A percentile compares a stretch with the other conserved stretches of the same genome.
Conservation (phyloP, 192 early-diverging fungal species). For the Coemansia sp. region DNA sequence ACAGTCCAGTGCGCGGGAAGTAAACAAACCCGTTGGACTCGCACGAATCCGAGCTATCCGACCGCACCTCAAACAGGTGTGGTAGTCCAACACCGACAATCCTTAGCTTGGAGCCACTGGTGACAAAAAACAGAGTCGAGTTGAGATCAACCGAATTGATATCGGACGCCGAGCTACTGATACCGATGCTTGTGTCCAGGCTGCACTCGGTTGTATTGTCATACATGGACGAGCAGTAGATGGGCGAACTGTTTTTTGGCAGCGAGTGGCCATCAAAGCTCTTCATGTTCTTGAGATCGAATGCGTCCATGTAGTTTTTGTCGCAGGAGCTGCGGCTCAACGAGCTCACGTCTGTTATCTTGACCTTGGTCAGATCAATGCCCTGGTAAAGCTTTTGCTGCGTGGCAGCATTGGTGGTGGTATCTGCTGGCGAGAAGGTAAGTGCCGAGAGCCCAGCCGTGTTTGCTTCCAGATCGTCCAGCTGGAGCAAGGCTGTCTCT, state of each 20-base stretch:
- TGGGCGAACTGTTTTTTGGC: constrained; percentile 36
- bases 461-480: constrained; percentile 38
- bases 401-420: constrained; percentile 36
- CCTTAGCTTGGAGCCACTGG: constrained; percentile 30
- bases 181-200: constrained; percentile 34
- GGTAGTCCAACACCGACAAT: constrained; percentile 41
- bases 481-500: constrained; percentile 23
- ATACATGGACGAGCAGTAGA: constrained; percentile 51
- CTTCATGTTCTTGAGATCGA: constrained; percentile 42
- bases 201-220: constrained; percentile 41
- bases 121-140: constrained; percentile 45
- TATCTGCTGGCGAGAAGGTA: constrained; percentile 24
- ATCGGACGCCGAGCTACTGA: constrained; percentile 15
- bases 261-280: constrained; percentile 46
- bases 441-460: constrained; percentile 25
- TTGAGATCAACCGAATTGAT: constrained; percentile 44
- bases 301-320: constrained; percentile 30
- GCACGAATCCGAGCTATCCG: constrained; percentile 24
- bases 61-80: constrained; percentile 36
- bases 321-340: constrained; percentile 38
- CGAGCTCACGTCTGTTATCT: constrained; percentile 24
- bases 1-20: constrained; percentile 46
- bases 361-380: constrained; percentile 42
- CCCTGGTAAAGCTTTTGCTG: constrained; percentile 41
- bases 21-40: constrained; percentile 46